phyloP scores from a whole-genome alignment of 495 filamentous ascomycete genomes.

The Symbiotaphrina buchneri region DNA sequence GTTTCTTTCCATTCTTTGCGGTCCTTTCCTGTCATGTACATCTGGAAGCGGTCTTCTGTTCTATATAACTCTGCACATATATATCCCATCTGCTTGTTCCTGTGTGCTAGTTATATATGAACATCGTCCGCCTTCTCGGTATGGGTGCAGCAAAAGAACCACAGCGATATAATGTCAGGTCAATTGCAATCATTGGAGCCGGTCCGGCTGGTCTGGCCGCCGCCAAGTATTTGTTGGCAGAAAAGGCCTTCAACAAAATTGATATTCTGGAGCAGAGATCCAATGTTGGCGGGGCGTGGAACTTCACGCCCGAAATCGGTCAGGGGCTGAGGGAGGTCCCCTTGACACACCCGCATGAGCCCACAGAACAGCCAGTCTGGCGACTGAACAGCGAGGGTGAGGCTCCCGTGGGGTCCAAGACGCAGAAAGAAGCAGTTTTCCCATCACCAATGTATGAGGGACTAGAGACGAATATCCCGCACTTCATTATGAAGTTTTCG shows the following conservation, averaged over 20 bases:
- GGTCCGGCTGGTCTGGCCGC: constrained; percentile 44
- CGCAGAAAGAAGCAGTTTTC: constrained; percentile 17
- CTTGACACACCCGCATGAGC: constrained; percentile 11
- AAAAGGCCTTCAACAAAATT: constrained; percentile 45
- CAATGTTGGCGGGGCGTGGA: constrained; percentile 64
- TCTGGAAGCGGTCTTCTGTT: no score
- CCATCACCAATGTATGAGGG: constrained; percentile 60
- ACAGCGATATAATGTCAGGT: constrained; percentile 19
- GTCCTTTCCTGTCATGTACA: no score
- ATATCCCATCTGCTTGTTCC: no score
- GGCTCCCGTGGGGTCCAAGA: constrained; percentile 6
- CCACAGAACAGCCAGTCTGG: constrained; percentile 10
- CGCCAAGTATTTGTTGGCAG: constrained; percentile 51
- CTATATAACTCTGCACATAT: no score
- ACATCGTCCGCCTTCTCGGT: no score
- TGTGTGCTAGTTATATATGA: no score
- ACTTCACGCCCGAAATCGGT: constrained; percentile 27
- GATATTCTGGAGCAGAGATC: constrained; percentile 63
- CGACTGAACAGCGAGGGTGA: background rate
- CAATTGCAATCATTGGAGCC: constrained; percentile 45
- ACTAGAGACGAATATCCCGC: constrained; percentile 74
- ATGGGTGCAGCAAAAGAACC: no score
- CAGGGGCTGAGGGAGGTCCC: constrained; percentile 10
- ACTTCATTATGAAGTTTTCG: constrained; percentile 58
- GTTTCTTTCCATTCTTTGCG: no score